Base-by-base conservation (phyloP, 768 basidiomycete genomes). In the Kwoniella sp. region DNA sequence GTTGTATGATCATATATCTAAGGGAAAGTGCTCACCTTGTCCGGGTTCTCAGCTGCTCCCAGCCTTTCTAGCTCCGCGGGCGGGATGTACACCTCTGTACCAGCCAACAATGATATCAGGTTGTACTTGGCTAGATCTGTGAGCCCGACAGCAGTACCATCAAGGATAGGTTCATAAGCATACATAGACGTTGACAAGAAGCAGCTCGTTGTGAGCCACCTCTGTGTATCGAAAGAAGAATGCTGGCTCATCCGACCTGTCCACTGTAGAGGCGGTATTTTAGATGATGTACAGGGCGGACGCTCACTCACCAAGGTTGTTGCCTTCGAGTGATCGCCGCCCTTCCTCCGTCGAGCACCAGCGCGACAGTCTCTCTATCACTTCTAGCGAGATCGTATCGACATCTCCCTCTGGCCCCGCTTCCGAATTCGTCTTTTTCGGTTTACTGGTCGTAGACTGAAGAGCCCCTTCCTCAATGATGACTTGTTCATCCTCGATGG, bases 51-150 rank as follows among this genome's bases (percentile, higher is more conserved):
- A 20, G 72, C 67, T 1, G 55, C 30, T 48, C 45, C 48, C n/a
- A 73, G 53, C 22, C 70, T 58, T 20, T 66, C 66, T 9, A 66
- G 52, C 29, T 68, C 64, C 9, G 55, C 20, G 22, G 73, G 65
- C 12, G 76, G 68, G 26, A 73, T 58, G 48, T 73, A 71, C 25
- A 77, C 65, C 50, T 68, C 56, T 9, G 76, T 77, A 4, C 76
- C 76, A 15, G 73, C 68, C 23, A 77, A 50, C 15, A 77, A 48
- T 13, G 71, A 48, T 17, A 77, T 69, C 4, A 64, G 28, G 34
- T 48, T 47, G 58, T 73, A 77, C 13, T 58, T 48, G 7, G n/a
- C 12, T 5, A 67, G 67, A 65, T 77, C 75, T 77, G 50, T n/a
- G 7, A 23, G 20, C 47, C 4, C 7, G 13, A 37, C 34, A 13